Evolutionary conservation across 257 asterid species (phyloP), one percentile per base, ranked within the genome.

Genomic region (Lantana camara): DNA sequence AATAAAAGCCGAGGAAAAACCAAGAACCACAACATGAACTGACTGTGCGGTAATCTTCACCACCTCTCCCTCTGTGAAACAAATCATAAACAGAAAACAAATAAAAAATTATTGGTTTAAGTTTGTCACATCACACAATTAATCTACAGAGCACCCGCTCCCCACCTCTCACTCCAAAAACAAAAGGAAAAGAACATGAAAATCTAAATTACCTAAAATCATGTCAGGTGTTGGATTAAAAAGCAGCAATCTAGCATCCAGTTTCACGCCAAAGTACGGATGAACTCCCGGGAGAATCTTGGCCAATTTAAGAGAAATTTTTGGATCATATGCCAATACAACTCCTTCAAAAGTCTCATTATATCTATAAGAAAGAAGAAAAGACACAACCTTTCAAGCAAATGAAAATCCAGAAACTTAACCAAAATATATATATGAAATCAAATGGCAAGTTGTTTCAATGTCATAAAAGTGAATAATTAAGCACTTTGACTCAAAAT

Each of bases 281-380:
- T 73, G 79, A 63, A 80, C 54, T 57, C 99, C 99, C 0, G 95
- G 90, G 3, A 82, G 69, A 69, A 90, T 70, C 77, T 71, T 88
- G 12, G 89, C 97, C 74, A 76, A 59, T 22, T 44, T 48, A 60
- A 83, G 68, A 19, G 58, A 68, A 20, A 71, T 44, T 4, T 53
- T 73, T 0, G 89, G 87, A 48, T 82, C 94, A 59, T 90, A 90
- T 5, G 96, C 97, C 81, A 93, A 70, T 10, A 93, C 84, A 35
- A 93, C 95, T 17, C 99, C 99, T 70, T 82, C 91, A 63, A 87
- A 82, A 9, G 78, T 49, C 68, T 90, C 95, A 66, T 35, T 82
- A 60, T 82, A 91, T 83, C 96, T 91, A 66, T 7, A 70, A 69
- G 23, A 69, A 16, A 19, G 22, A 41, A 16, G 17, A 34, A 47